Conservation (phyloP, 805 yeast species). For the Wickerhamiella azymoides region DNA sequence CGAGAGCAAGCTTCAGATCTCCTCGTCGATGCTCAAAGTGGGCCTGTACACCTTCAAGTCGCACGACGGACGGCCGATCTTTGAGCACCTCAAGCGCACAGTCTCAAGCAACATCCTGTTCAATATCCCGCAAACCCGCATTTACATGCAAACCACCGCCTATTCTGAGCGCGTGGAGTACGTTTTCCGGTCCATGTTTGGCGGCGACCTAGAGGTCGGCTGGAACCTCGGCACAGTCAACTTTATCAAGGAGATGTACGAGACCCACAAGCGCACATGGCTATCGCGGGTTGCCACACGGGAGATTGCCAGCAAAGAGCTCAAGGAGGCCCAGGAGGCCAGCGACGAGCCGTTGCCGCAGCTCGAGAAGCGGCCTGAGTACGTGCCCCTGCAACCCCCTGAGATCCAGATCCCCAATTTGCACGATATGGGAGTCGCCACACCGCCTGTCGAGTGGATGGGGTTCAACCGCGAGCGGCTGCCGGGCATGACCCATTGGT, state of each 20-base stretch:
- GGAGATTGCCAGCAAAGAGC: not conserved
- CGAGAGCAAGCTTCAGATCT: slow-evolving; percentile 45
- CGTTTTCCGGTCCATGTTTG: slow-evolving; percentile 57
- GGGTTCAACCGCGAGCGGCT: slow-evolving; percentile 79
- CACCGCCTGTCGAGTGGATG: slow-evolving; percentile 97
- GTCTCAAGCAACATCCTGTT: slow-evolving; percentile 48
- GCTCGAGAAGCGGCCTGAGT: slow-evolving; percentile 20
- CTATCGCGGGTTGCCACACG: slow-evolving; percentile 11
- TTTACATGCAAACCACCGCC: slow-evolving; percentile 68
- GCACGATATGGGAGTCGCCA: slow-evolving; percentile 86
- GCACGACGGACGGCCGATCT: slow-evolving; percentile 30
- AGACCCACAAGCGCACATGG: slow-evolving; percentile 39
- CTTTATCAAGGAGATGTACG: slow-evolving; percentile 85
- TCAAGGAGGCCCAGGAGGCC: not conserved
- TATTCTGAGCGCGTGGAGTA: slow-evolving; percentile 42
- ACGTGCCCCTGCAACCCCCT: slow-evolving; percentile 59
- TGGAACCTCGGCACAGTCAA: slow-evolving; percentile 92
- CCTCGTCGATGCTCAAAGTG: slow-evolving; percentile 47
- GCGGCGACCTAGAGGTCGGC: slow-evolving; percentile 76
- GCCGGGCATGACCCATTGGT: slow-evolving; percentile 77
- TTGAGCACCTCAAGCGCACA: not conserved
- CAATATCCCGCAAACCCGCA: slow-evolving; percentile 58
- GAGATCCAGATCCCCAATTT: slow-evolving; percentile 78
- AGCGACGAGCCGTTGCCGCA: not conserved
- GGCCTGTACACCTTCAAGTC: slow-evolving; percentile 49